Conservation (phyloP, 2,329 filamentous ascomycete species). For the Fusarium transvaalense region DNA sequence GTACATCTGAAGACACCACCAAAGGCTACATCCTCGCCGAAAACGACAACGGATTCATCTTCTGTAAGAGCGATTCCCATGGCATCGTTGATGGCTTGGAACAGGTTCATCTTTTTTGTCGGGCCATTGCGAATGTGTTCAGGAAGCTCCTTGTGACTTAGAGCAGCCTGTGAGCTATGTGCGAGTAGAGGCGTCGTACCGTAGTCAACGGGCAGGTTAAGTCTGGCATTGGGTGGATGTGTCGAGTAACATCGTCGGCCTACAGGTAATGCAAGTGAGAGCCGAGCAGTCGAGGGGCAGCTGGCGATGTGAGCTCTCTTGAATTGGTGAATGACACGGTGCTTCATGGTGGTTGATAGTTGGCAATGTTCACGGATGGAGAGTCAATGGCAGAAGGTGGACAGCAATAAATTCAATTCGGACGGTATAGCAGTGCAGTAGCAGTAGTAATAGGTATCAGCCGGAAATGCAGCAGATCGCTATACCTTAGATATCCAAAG, state of each 20-base stretch:
- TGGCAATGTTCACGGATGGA: conserved; percentile 12
- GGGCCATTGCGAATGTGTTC: conserved; percentile 72
- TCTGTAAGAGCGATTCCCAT: conserved; percentile 83
- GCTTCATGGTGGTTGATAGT: conserved; percentile 51
- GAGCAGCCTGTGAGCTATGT: conserved; percentile 79
- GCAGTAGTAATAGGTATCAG: background rate
- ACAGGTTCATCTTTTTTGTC: conserved; percentile 91
- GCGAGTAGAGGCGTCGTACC: conserved; percentile 82
- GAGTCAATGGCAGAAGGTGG: conserved; percentile 12
- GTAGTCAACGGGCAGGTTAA: conserved; percentile 93
- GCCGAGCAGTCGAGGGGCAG: conserved; percentile 30
- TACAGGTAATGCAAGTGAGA: conserved; percentile 34
- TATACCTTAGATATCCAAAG: conserved; percentile 41
- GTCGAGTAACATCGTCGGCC: conserved; percentile 62
- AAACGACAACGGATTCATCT: conserved; percentile 89
- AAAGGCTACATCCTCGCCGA: conserved; percentile 97
- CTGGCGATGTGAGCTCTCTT: conserved; percentile 46
- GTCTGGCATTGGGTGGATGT: conserved; percentile 69
- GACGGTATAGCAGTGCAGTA: conserved; percentile 28
- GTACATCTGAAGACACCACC: conserved; percentile 96
- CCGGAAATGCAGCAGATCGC: conserved; percentile 8
- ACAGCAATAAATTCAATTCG: conserved; percentile 23
- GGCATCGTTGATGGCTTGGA: conserved; percentile 93
- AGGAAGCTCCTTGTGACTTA: conserved; percentile 79
- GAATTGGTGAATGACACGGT: conserved; percentile 50